Evolutionary conservation across 345 rosid species (phyloP), one percentile per base, ranked within the genome.

Genomic region (Moricandia moricandioides): DNA sequence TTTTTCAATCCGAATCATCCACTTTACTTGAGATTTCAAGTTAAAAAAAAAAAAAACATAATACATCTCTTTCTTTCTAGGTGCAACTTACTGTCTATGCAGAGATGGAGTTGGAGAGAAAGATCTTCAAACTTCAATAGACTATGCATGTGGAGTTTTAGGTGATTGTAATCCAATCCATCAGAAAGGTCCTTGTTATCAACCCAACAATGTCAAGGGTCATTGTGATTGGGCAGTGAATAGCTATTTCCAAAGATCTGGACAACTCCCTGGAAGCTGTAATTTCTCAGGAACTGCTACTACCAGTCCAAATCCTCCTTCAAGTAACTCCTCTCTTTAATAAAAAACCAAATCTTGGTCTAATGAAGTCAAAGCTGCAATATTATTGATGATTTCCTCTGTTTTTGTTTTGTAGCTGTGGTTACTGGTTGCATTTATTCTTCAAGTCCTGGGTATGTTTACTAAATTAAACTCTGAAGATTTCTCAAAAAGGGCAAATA

Each of bases 211-310:
- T 1, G 63, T 91, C 39, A 92, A 88, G 67, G 85, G 80, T 60
- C 98, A 94, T 87, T 94, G 98, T 80, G 85, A 77, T 67, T 94
- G 87, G 73, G 97, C 97, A 5, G 98, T 84, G 4, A 94, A 94
- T 79, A 91, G 87, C 72, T 91, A 87, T 72, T 94, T 80, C 81
- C 97, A 94, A 76, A 21, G 24, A 21, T 21, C 24, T 21, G 24
- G 24, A 21, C 24, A 21, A 21, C 24, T 21, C 24, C 24, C 24
- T 21, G 93, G 84, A 1, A 87, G 83, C 85, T 94, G 96, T 78
- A 88, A 94, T 75, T 94, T 94, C 71, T 63, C 90, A 8, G 89
- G 88, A 60, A 54, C 91, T 31, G 98, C 98, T 12, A 7, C 74
- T 3, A 57, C 80, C 3, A 80, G 71, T 16, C 6, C 77, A 29